These are phyloP conservation scores for Exophiala sp. DNA, from an alignment of 2,329 filamentous ascomycete species.

Conservation along the genomic window DNA sequence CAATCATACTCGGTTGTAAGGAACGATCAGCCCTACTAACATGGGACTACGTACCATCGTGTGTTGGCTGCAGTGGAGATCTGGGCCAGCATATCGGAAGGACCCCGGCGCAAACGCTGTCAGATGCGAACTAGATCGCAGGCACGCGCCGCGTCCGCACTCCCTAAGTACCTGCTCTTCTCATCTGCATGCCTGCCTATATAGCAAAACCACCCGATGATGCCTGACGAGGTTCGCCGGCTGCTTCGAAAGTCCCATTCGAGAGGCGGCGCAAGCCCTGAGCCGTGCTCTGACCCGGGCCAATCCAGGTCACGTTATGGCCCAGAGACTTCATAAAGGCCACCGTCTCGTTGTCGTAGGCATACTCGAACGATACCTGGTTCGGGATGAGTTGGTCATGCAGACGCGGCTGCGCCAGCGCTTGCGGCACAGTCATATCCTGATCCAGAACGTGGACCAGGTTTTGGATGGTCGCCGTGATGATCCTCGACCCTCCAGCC, in stretches of 20 bases:
- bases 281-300: constrained; percentile 58
- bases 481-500: constrained; percentile 76
- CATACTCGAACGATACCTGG: constrained; percentile 59
- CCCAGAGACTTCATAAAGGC: constrained; percentile 58
- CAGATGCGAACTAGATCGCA: too few relatives aligned
- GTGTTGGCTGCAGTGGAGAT: too few relatives aligned
- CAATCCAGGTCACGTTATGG: constrained; percentile 67
- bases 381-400: constrained; percentile 81
- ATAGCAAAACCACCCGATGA: constrained; percentile 54
- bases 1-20: too few relatives aligned
- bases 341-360: constrained; percentile 60
- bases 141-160: too few relatives aligned
- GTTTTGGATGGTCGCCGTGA: constrained; percentile 69
- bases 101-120: too few relatives aligned
- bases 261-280: constrained; percentile 59
- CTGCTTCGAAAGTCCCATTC: constrained; percentile 71
- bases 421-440: constrained; percentile 53
- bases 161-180: background rate
- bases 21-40: too few relatives aligned
- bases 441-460: constrained; percentile 67
- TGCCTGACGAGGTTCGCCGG: constrained; percentile 65
- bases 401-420: constrained; percentile 61
- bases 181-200: background rate
- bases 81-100: too few relatives aligned
- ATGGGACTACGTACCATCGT: too few relatives aligned